Evolutionary conservation across 2,329 filamentous ascomycete genomes (phyloP), one percentile per base, ranked within the genome.

Genomic region (Cordyceps javanica): DNA sequence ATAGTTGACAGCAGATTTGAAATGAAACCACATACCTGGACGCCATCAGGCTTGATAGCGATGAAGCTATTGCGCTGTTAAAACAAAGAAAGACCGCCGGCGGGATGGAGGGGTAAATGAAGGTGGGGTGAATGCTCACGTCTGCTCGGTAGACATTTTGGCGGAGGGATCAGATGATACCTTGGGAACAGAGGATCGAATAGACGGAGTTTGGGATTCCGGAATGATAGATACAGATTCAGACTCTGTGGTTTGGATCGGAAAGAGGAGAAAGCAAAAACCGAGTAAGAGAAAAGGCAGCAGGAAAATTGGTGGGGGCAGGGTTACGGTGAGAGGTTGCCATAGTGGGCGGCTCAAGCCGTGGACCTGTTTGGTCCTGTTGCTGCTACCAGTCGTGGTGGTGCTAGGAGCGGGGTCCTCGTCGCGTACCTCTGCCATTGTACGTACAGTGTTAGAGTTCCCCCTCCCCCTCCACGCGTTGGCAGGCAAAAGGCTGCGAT

Each of bases 41-140:
- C 94, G 77, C 94, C 94, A 81, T 97, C 94, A 70, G 93, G 94
- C 91, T 99, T 99, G 86, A 99, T 91, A 75, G 94, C 94, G 85
- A 97, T 97, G 90, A 97, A 97, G 82, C 93, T 97, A 72, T 67
- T 67, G 57, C 61, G 60, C 44, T 55, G 64, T 72, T 59, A 71
- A 64, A 62, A 59, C 38, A 58, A 48, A 21, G 13, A n/a, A n/a
- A n/a, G n/a, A n/a, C 23, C 26, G 42, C 5, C 11, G 30, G 32
- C 26, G 53, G 52, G 11, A 55, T 61, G 57, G 64, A 66, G 60
- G 64, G 64, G 64, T 58, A 53, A 67, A n/a, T n/a, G n/a, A n/a
- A 70, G 68, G 71, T 63, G 70, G 69, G 70, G 70, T 51, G 26
- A 19, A n/a, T 69, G 80, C 89, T 77, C 79, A 96, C 91, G 91